These are phyloP conservation scores for Samsoniella hepiali DNA, from an alignment of 2,329 filamentous ascomycete genomes.

Conservation along the genomic window DNA sequence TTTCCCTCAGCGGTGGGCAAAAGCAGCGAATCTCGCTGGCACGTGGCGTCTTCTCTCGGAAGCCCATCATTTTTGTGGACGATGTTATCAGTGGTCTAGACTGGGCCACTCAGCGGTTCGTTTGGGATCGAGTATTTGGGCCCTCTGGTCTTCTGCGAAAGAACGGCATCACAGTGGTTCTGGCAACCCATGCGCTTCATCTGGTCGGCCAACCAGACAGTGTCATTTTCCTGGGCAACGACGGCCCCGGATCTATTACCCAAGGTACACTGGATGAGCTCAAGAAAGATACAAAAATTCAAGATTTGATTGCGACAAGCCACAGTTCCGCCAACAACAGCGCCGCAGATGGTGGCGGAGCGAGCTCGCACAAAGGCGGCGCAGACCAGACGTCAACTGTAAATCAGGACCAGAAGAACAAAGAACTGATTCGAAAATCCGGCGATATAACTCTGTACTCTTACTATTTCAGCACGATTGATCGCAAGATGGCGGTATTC, in stretches of 20 bases:
- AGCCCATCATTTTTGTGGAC: constrained; percentile 29
- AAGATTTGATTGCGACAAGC: constrained; percentile 11
- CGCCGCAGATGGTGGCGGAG: neutral
- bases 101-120: constrained; percentile 35
- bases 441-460: constrained; percentile 22
- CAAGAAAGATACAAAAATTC: constrained; percentile 1
- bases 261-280: constrained; percentile 11
- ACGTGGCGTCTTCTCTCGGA: constrained; percentile 26
- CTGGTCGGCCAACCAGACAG: constrained; percentile 25
- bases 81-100: constrained; percentile 37
- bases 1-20: constrained; percentile 28
- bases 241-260: neutral
- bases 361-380: constrained; percentile 17
- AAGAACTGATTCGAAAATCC: constrained; percentile 12
- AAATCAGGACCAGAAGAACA: constrained; percentile 15
- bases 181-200: constrained; percentile 29
- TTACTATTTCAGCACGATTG: constrained; percentile 21
- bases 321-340: neutral
- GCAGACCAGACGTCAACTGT: constrained; percentile 16
- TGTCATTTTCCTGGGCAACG: constrained; percentile 5
- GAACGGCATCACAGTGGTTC: constrained; percentile 25
- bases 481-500: neutral
- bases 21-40: constrained; percentile 28
- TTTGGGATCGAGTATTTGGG: constrained; percentile 36
- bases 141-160: constrained; percentile 29